phyloP scores from a whole-genome alignment of 306 rosid species.

The Mucuna pruriens region DNA sequence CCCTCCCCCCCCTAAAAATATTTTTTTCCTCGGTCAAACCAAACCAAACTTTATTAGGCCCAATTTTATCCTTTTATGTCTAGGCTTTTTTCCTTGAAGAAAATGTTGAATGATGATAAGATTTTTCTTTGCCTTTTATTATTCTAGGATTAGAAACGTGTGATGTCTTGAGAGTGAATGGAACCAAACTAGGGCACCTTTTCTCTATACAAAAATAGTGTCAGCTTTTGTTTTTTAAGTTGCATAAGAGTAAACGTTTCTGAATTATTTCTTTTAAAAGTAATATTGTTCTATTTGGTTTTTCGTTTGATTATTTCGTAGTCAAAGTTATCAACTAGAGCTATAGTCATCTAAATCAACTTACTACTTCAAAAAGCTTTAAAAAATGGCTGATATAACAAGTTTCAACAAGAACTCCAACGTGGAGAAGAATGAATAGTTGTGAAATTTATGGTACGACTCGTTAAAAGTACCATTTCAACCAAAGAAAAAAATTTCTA shows the following conservation, averaged over 20 bases:
- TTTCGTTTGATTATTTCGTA: conserved; percentile 13
- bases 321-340: conserved; percentile 29
- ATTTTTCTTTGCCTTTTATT: conserved; percentile 33
- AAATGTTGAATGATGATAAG: conserved; percentile 46
- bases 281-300: conserved; percentile 12
- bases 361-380: background rate
- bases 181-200: conserved; percentile 39
- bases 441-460: background rate
- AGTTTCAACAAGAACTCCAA: conserved; percentile 13
- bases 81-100: conserved; percentile 36
- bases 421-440: background rate
- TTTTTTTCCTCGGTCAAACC: conserved; percentile 39
- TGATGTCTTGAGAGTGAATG: conserved; percentile 43
- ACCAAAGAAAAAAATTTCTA: background rate
- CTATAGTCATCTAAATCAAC: background rate
- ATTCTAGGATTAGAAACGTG: conserved; percentile 39
- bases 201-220: conserved; percentile 34
- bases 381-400: background rate
- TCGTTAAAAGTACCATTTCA: background rate
- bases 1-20: conserved; percentile 5
- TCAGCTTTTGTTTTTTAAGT: conserved; percentile 38
- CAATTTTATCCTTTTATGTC: conserved; percentile 33
- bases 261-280: conserved; percentile 22
- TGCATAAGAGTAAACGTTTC: conserved; percentile 26
- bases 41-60: conserved; percentile 42